Evolutionary conservation across 1,284 basidiomycete genomes (phyloP).

Genomic region (Ustilago bromivora): DNA sequence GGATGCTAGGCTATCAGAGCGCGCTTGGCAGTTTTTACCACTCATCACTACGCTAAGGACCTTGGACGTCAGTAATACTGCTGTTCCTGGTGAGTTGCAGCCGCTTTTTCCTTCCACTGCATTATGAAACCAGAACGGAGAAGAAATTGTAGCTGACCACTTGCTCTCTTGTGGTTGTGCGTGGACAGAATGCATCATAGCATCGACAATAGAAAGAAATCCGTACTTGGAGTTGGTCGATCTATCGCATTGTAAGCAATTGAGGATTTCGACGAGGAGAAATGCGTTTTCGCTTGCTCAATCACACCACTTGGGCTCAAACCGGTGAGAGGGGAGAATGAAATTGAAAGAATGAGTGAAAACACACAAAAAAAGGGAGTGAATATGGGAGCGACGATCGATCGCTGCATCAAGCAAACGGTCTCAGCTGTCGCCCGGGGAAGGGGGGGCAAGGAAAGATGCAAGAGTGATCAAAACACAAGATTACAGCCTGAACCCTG

Average conservation of each 20-base stretch:
- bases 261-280: conserved; percentile 22
- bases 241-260: conserved; percentile 30
- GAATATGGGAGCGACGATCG: neutral
- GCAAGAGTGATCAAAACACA: too few species aligned
- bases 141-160: neutral
- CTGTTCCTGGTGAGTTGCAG: conserved; percentile 24
- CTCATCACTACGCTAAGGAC: conserved; percentile 14
- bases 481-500: too few species aligned
- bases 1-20: conserved; percentile 21
- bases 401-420: conserved; percentile 9
- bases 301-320: neutral
- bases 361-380: neutral
- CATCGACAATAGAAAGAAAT: conserved; percentile 22
- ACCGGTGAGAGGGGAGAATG: neutral
- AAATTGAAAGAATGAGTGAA: neutral
- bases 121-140: too few species aligned
- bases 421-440: too few species aligned
- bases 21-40: conserved; percentile 25
- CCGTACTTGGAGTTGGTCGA: conserved; percentile 22
- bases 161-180: neutral
- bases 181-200: conserved; percentile 19
- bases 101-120: too few species aligned
- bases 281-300: conserved; percentile 29
- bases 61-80: conserved; percentile 33
- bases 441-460: too few species aligned